Conservation (phyloP, 139 green algal genomes). For the Pseudopediastrum boryanum region DNA sequence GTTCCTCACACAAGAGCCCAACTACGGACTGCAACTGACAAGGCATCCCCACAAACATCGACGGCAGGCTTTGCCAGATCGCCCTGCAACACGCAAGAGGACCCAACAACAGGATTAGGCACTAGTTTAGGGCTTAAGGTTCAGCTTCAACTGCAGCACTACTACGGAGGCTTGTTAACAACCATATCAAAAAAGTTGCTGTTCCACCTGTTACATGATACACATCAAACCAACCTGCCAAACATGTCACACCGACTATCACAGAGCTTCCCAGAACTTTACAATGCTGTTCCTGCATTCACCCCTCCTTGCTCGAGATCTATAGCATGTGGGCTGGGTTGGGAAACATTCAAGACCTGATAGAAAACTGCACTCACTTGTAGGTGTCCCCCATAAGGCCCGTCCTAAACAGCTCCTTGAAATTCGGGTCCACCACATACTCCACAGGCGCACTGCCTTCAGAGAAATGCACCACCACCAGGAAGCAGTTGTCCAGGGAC, state of each 20-base stretch:
- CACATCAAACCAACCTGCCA: background rate
- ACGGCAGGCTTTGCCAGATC: conserved; percentile 21
- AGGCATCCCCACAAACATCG: conserved; percentile 40
- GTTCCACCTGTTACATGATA: background rate
- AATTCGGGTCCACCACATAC: conserved; percentile 41
- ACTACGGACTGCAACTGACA: conserved; percentile 38
- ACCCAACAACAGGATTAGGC: background rate
- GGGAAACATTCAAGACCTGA: too few relatives aligned
- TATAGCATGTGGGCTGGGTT: too few relatives aligned
- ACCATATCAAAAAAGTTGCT: background rate
- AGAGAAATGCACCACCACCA: background rate
- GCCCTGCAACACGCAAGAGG: background rate
- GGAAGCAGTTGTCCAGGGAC: conserved; percentile 39
- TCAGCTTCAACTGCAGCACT: background rate
- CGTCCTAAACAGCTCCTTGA: conserved; percentile 36
- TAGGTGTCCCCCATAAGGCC: conserved; percentile 2
- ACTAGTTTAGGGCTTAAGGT: background rate
- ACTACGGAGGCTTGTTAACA: background rate
- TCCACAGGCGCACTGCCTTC: background rate
- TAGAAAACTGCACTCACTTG: background rate
- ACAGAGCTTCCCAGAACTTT: background rate
- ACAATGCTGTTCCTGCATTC: background rate
- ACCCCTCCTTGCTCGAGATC: too few relatives aligned
- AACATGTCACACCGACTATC: background rate
- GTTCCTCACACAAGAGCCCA: conserved; percentile 34